These are phyloP conservation scores for Fusarium torreyae DNA, from an alignment of 2,329 filamentous ascomycete species.

Conservation along the genomic window DNA sequence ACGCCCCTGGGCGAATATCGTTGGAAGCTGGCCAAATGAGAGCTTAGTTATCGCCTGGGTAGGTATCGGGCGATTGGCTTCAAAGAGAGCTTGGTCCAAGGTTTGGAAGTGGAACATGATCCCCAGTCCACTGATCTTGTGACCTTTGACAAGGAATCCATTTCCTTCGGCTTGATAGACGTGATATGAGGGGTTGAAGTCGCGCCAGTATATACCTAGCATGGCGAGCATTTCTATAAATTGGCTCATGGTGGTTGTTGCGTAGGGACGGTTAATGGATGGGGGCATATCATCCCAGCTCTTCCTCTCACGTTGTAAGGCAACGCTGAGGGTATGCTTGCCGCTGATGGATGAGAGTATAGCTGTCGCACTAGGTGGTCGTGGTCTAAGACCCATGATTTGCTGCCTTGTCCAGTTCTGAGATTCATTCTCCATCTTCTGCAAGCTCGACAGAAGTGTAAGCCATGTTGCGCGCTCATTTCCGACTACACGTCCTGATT, in stretches of 20 bases:
- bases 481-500: conserved; percentile 15
- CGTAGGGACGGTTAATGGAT: conserved; percentile 19
- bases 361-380: conserved; percentile 11
- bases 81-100: conserved; percentile 23
- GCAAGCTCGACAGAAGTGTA: background rate
- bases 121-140: conserved; percentile 24
- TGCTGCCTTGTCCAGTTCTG: conserved; percentile 31
- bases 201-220: conserved; percentile 26
- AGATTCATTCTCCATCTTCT: conserved; percentile 29
- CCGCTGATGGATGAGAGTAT: conserved; percentile 22
- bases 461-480: conserved; percentile 32
- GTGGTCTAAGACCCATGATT: conserved; percentile 20
- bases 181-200: conserved; percentile 17
- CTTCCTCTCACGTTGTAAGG: conserved; percentile 17
- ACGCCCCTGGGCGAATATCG: background rate
- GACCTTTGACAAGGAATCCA: conserved; percentile 15
- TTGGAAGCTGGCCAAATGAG: conserved; percentile 24
- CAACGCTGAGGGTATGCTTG: conserved; percentile 10
- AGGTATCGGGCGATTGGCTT: conserved; percentile 5
- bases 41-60: conserved; percentile 2
- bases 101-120: conserved; percentile 24
- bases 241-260: conserved; percentile 23
- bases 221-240: conserved; percentile 31
- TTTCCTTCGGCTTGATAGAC: conserved; percentile 27
- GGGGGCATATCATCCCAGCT: conserved; percentile 33